Base-by-base conservation (phyloP, 352 stramenopile species). In the Halophytophthora polymorphica region DNA sequence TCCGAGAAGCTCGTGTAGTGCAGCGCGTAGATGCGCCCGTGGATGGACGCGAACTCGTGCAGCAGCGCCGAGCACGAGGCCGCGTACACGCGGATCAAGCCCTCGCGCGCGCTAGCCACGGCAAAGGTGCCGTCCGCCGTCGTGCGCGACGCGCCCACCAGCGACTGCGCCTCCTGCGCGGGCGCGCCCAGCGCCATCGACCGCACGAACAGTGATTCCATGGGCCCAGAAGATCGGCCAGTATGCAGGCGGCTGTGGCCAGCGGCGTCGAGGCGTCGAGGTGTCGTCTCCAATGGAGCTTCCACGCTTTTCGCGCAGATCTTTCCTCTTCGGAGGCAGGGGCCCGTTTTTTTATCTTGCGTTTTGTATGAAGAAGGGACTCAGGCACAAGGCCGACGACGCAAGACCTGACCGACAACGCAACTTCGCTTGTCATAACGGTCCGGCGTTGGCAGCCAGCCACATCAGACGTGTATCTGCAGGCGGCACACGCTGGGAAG, bases 1-100 rank as follows among this genome's bases (percentile, higher is more conserved):
- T 94, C 83, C 14, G 81, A 90, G 55, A 94, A 92, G 63, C 79
- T 90, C 47, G 83, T 94, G 64, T 92, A 91, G 49, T 88, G 76
- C 58, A 94, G 53, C 36, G 75, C 62, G 50, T 88, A 71, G 45
- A 94, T 61, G 50, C 62, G 77, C 11, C 56, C 59, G 60, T 94
- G 83, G 59, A 94, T 87, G 33, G 78, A 71, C 34, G 77, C 46
- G 53, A 94, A 94, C 57, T 94, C 83, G 52, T 94, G 83, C 49
- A 94, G 61, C 17, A 92, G 58, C 23, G 76, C 76, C 8, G 73
- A 77, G 61, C 78, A 90, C 18, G 77, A 90, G 12, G 79, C 78
- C 33, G 83, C 77, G 53, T 90, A 92, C 47, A 94, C 80, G 58
- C 81, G 79, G 52, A 92, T 87, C 8, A 91, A 63, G 63, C 80